Base-by-base conservation (phyloP, 1,139 yeast genomes). In the Dujonia santamariae region DNA sequence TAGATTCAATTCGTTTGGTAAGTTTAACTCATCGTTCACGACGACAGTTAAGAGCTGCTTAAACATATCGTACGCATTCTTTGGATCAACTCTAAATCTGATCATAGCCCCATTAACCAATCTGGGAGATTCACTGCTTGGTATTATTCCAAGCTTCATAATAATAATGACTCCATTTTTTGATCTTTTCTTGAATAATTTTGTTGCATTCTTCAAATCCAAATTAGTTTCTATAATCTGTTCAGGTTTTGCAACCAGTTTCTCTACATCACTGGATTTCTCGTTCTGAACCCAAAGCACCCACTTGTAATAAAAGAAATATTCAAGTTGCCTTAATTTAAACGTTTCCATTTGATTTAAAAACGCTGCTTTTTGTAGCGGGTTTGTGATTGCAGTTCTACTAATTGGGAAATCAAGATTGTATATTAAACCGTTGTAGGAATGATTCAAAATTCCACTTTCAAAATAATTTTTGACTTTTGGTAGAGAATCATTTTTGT, bases 231-330 rank as follows among this genome's bases (percentile, higher is more conserved):
- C 54, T 14, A 54, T 35, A 4, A 44, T 19, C 14, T 42, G 20
- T 19, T 42, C 38, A 8, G 39, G 35, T 7, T 13, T 27, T 8
- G n/a, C n/a, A n/a, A n/a, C n/a, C n/a, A 30, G 17, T 12, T 18
- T 22, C 15, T 19, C 20, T 5, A 12, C 20, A 4, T 31, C 34
- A 4, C 37, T 19, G 13, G 25, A 20, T 20, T 41, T 42, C 7
- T 27, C 34, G 5, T 36, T 24, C 11, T 29, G 19, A 6, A 31
- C 9, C 51, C 51, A 53, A 3, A 50, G 34, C 3, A 36, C 37
- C 60, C 60, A 55, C 14, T 45, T 44, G 32, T 39, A 49, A 28
- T 51, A 53, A 11, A 47, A 45, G 4, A 47, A 48, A 24, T 43
- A 47, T 23, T 50, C 50, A 11, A 35, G 34, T 11, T 36, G 27